Evolutionary conservation across 1,139 yeast species (phyloP), one percentile per base, ranked within the genome.

Genomic region (Magnusiomyces tetraspermus): DNA sequence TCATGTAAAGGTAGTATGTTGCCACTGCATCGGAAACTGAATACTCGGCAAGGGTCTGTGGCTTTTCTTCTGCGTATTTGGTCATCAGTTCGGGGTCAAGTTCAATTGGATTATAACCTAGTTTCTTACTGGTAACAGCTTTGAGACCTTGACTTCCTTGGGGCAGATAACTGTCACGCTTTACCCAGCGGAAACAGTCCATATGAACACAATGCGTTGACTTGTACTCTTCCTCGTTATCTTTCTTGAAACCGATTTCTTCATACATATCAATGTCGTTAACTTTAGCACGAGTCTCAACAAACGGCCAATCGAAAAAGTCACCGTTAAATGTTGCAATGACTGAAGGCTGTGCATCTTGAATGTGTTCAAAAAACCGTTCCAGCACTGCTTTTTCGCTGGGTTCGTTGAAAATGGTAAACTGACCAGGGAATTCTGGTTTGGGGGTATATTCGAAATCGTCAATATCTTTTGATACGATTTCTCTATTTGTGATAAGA

Each of bases 21-120:
- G 98, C 98, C 48, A 94, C 98, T 2, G 99, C 99, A 76, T 94
- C 99, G 54, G 98, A 94, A 26, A 94, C 99, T 0, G 98, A 94
- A 69, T 94, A 94, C 66, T 94, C 98, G 0, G 98, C 87, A 56
- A 94, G 71, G 2, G 85, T 71, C 65, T 94, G 98, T 0, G 99
- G 98, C 61, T 85, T 81, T 63, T 90, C 96, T 59, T 82, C 82
- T 1, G 99, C 99, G 66, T 90, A 92, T 0, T 97, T 96, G 0
- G 97, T 89, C 99, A 94, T 94, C 51, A 90, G 72, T 70, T 94
- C 99, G 0, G 99, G 99, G 62, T 94, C 98, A 56, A 94, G 74
- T 70, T 94, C 98, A 28, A 92, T 83, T 3, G 99, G 99, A 64
- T 90, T 90, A 63, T 94, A 94, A 4, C 98, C 98, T 53, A 94